Base-by-base conservation (phyloP, 306 rosid genomes). In the Trichosanthes truncata region DNA sequence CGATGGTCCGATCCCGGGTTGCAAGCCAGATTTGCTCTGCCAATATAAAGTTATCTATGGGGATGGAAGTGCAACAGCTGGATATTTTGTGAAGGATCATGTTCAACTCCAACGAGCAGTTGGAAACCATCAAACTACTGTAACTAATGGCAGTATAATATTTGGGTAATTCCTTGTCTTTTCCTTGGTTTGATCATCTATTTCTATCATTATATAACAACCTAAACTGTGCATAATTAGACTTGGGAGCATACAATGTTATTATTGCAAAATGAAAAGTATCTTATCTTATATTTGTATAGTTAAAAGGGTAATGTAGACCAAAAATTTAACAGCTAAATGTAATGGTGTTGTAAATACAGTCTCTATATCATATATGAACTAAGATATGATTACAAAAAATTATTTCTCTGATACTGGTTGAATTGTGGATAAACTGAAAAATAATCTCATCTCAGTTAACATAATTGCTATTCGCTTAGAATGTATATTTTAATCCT, bases 21-120 rank as follows among this genome's bases (percentile, higher is more conserved):
- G 99, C 93, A 83, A 55, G 66, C 69, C 86, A 45, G 83, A 81
- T 3, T 62, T 78, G 85, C 78, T 83, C 65, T 96, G 98, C 86
- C 87, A 84, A 7, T 96, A 90, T 80, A 82, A 78, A 76, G 83
- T 96, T 66, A 82, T 83, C 15, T 96, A 96, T 67, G 99, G 98
- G 83, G 99, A 96, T 83, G 98, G 97, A 81, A 89, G 97, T 84
- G 15, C 85, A 41, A 90, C 94, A 66, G 1, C 91, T 46, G 99
- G 99, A 7, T 87, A 84, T 86, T 91, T 79, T 80, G 90, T 96
- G 81, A 85, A 86, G 83, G 99, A 96, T 87, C 7, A 60, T 66
- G 57, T 93, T 60, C 90, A 87, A 46, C 88, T 88, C 25, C 60
- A 90, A 51, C 74, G 35, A 84, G 87, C 85, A 33, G 81, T 57